These are phyloP conservation scores for Litsea cubeba DNA, from an alignment of 164 flowering plant genomes.

Conservation along the genomic window DNA sequence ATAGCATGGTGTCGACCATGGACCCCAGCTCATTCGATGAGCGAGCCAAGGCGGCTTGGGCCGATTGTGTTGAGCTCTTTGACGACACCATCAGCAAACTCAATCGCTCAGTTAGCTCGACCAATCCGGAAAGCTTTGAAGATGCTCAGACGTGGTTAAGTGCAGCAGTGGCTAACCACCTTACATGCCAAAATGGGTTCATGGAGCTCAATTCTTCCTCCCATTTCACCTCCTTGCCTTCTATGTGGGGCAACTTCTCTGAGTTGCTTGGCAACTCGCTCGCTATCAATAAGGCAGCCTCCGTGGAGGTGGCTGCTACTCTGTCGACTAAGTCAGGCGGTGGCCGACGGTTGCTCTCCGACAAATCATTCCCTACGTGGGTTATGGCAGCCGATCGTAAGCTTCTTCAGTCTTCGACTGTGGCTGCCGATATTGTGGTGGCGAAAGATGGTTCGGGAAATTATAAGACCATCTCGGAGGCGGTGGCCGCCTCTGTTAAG, in stretches of 20 bases:
- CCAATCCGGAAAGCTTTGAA: not conserved
- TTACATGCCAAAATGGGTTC: conserved; percentile 58
- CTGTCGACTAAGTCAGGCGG: not conserved
- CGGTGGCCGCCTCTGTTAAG: conserved; percentile 33
- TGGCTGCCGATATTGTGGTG: conserved; percentile 46
- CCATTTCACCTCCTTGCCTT: conserved; percentile 21
- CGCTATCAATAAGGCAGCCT: conserved; percentile 31
- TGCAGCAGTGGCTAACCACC: conserved; percentile 48
- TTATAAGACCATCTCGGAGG: conserved; percentile 50
- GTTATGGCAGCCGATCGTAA: conserved; percentile 35
- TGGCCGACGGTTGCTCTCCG: conserved; percentile 26
- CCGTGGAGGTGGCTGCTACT: not conserved
- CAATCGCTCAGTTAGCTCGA: conserved; percentile 27
- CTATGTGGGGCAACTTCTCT: conserved; percentile 30
- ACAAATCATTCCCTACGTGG: conserved; percentile 40
- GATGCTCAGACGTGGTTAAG: conserved; percentile 55
- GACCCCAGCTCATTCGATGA: conserved; percentile 28
- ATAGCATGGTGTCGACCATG: conserved; percentile 32
- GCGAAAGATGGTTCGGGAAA: conserved; percentile 61
- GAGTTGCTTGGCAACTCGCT: conserved; percentile 55
- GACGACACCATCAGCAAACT: conserved; percentile 37
- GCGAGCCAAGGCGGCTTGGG: conserved; percentile 39
- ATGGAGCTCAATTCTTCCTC: conserved; percentile 33
- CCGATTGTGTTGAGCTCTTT: conserved; percentile 60
- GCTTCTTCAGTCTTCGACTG: conserved; percentile 30